Percentiles rank a stretch among this genome's conserved stretches.
Conservation (phyloP, 75 land plant species). For the Cunninghamia lanceolata region DNA sequence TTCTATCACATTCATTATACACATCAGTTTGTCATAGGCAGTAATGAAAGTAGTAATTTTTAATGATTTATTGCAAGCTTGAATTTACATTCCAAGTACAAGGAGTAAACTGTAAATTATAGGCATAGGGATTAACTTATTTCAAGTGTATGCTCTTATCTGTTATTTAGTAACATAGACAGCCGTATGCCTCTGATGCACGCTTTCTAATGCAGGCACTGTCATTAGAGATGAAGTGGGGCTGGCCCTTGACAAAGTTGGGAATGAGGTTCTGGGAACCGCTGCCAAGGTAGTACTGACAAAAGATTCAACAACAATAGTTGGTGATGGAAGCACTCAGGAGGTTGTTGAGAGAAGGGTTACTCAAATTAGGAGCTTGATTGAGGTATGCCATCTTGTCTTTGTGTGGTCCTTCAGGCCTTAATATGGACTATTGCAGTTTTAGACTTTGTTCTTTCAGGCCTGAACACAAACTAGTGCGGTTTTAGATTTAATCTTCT, state of each 20-base stretch:
- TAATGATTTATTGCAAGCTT: not conserved
- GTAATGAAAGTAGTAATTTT: not conserved
- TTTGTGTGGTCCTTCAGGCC: not conserved
- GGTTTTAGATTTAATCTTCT: not conserved
- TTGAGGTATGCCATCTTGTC: constrained; percentile 41
- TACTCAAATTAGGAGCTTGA: constrained; percentile 44
- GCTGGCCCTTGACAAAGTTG: constrained; percentile 62
- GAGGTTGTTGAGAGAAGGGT: constrained; percentile 63
- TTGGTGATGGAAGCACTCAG: constrained; percentile 81
- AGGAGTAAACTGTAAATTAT: not conserved
- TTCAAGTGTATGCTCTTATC: not conserved
- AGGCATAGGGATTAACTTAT: not conserved
- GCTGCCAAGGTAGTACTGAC: constrained; percentile 75
- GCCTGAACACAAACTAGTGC: not conserved
- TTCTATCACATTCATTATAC: not conserved
- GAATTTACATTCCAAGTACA: not conserved
- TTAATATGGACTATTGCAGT: not conserved
- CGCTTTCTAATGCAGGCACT: constrained; percentile 45
- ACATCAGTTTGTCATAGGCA: not conserved
- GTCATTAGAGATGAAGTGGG: constrained; percentile 87
- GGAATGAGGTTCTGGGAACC: constrained; percentile 73
- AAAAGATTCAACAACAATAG: constrained; percentile 79
- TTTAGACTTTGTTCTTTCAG: not conserved
- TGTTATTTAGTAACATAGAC: not conserved
- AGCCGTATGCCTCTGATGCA: not conserved